Base-by-base conservation (phyloP, 2,329 filamentous ascomycete genomes). In the Colletotrichum cuscutae region DNA sequence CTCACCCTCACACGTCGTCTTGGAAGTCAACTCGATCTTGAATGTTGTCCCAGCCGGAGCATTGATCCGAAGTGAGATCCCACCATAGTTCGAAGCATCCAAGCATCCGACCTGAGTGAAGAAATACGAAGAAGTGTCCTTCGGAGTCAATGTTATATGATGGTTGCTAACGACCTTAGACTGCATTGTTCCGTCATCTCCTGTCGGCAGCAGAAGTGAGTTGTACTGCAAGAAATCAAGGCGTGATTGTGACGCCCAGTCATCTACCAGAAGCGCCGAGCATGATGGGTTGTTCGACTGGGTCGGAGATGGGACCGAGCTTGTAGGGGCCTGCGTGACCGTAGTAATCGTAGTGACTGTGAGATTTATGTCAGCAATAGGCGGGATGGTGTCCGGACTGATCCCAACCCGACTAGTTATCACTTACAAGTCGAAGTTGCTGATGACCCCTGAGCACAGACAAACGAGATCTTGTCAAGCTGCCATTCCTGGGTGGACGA, bases 151-250 rank as follows among this genome's bases (percentile, higher is more conserved):
- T 15, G 87, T 88, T 1, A 90, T 81, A 60, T 83, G 85, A 80
- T 85, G 78, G 77, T 88, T 85, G 73, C 84, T 84, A 52, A 90
- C 88, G 15, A 85, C 82, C 28, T 90, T 80, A 1, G 88, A 89
- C 26, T 84, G 82, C 87, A 91, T 90, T 7, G 87, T 87, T 2
- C 80, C 86, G 77, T 91, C 89, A 74, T 90, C 88, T 42, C 88
- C 89, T 6, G 87, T 87, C 4, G 89, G 83, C 74, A 87, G 81
- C 2, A 87, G 81, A 81, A 91, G 82, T 49, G 89, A 84, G 77
- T 91, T 91, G 82, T 91, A 91, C 76, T 83, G 88, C 19, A 91
- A 80, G 79, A 91, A 91, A 1, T 87, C 89, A 65, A 91, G 79
- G 35, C 89, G 88, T 6, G 89, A 91, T 77, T 91, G 89, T 9